phyloP scores from a whole-genome alignment of 352 stramenopile genomes.

The Phytophthora foliorum region DNA sequence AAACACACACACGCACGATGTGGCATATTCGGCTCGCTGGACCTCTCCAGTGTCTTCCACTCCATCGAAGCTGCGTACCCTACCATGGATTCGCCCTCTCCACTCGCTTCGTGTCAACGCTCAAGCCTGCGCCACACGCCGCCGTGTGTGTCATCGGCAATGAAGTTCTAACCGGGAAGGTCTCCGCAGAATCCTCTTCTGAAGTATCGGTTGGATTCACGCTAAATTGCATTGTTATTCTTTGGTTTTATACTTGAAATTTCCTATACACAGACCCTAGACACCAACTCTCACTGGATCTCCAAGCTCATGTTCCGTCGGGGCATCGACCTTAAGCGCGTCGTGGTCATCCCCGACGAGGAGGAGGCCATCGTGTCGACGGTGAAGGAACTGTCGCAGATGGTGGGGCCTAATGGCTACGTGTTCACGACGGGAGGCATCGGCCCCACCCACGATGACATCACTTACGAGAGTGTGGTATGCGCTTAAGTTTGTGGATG shows the following conservation, averaged over 20 bases:
- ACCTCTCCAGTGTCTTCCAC: slow-evolving; percentile 4
- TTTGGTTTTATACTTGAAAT: background rate
- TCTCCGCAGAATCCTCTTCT: slow-evolving; percentile 9
- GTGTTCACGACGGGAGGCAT: slow-evolving; percentile 90
- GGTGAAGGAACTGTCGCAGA: slow-evolving; percentile 77
- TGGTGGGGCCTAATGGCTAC: slow-evolving; percentile 79
- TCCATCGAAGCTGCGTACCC: slow-evolving; percentile 1
- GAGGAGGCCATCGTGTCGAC: slow-evolving; percentile 79
- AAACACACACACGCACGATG: no score
- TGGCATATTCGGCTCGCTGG: slow-evolving; percentile 1
- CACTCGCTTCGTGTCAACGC: slow-evolving; percentile 13
- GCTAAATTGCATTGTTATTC: background rate
- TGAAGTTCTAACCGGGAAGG: slow-evolving; percentile 89
- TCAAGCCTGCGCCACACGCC: slow-evolving; percentile 49
- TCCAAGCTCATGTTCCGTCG: slow-evolving; percentile 84
- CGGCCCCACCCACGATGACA: slow-evolving; percentile 88
- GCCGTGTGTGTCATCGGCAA: slow-evolving; percentile 87
- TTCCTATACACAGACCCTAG: slow-evolving; percentile 63
- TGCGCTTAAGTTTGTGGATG: slow-evolving; percentile 2
- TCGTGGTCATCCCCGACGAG: slow-evolving; percentile 85
- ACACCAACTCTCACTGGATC: slow-evolving; percentile 89
- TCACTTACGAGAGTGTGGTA: slow-evolving; percentile 89
- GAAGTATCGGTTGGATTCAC: background rate
- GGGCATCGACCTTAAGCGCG: slow-evolving; percentile 80
- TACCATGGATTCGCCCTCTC: background rate